These are phyloP conservation scores for Pestalotiopsis sp. DNA, from an alignment of 2,329 filamentous ascomycete genomes.

Conservation along the genomic window DNA sequence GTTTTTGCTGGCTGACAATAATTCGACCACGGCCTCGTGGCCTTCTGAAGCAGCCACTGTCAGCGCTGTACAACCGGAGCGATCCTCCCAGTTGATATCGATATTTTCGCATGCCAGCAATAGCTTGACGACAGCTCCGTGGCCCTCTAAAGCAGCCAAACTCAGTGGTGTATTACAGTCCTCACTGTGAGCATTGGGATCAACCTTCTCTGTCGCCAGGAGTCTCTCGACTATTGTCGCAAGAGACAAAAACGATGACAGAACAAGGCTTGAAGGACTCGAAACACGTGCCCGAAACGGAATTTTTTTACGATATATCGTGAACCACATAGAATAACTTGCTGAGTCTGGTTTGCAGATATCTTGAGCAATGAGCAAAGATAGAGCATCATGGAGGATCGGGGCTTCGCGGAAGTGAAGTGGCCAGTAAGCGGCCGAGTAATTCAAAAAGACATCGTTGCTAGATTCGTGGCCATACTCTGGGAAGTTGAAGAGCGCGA, in stretches of 20 bases:
- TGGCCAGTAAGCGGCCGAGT: background rate
- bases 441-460: background rate
- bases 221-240: background rate
- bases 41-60: background rate
- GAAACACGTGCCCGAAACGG: rapidly evolving
- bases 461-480: background rate
- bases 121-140: background rate
- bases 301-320: background rate
- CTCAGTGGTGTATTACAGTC: background rate
- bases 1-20: background rate
- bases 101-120: background rate
- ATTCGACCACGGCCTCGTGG: background rate
- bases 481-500: background rate
- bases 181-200: background rate
- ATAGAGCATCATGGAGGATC: background rate
- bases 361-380: background rate
- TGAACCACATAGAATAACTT: background rate
- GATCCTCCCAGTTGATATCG: background rate
- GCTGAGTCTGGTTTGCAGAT: background rate
- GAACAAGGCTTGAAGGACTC: background rate
- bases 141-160: background rate
- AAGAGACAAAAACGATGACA: background rate
- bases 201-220: background rate
- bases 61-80: background rate
- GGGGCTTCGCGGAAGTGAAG: background rate